Evolutionary conservation across 2,329 filamentous ascomycete genomes (phyloP).

Genomic region (Beauveria pseudobassiana): DNA sequence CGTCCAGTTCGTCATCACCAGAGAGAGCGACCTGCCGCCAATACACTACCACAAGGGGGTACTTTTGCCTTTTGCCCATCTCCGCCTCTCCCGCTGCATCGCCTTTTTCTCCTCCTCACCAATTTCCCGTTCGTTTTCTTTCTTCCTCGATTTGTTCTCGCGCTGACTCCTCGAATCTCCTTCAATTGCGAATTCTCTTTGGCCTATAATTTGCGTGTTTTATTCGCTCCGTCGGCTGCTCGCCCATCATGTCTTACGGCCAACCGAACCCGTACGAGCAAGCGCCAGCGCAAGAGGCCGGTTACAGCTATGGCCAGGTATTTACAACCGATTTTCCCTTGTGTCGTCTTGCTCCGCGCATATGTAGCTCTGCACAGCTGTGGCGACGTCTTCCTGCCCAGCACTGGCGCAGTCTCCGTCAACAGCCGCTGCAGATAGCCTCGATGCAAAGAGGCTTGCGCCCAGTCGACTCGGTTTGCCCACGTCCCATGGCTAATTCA

Average conservation of each 20-base stretch:
- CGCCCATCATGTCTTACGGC: slow-evolving; percentile 48
- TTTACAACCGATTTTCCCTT: background rate
- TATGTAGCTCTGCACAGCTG: background rate
- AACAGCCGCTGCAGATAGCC: background rate
- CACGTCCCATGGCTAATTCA: background rate
- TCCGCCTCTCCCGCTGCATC: slow-evolving; percentile 7
- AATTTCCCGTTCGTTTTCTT: background rate
- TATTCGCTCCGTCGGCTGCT: background rate
- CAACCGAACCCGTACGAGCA: slow-evolving; percentile 59
- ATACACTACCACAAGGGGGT: background rate
- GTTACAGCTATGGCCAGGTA: slow-evolving; percentile 39
- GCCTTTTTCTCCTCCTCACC: background rate
- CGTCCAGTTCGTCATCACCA: background rate
- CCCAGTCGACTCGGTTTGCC: background rate
- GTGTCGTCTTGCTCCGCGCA: background rate
- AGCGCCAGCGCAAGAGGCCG: slow-evolving; percentile 39
- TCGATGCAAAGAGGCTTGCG: background rate
- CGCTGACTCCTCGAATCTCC: background rate
- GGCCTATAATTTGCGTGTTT: background rate
- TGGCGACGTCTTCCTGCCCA: background rate
- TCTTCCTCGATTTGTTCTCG: background rate
- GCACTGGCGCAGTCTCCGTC: background rate
- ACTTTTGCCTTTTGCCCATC: slow-evolving; percentile 3
- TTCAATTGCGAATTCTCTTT: background rate
- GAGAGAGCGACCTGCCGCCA: background rate